Base-by-base conservation (phyloP, 495 filamentous ascomycete genomes). In the Gamarada debralockiae region DNA sequence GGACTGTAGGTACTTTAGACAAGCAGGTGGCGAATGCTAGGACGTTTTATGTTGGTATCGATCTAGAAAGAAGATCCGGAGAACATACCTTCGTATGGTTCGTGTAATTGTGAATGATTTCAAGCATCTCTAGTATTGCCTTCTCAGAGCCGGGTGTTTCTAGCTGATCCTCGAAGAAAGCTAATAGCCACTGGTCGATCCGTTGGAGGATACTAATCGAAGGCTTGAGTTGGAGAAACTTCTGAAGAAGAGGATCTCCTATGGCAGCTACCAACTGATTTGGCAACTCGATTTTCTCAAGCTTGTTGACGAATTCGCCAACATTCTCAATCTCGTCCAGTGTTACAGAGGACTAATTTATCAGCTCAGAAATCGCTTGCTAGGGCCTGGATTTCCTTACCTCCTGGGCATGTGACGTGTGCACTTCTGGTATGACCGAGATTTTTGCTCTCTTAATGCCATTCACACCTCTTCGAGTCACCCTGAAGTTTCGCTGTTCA, bases 241-340 rank as follows among this genome's bases (percentile, higher is more conserved):
- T 92, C 59, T 91, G 90, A 14, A 92, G 77, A 42, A 95, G 74
- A 5, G 80, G 81, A 65, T 95, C 87, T 3, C 77, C 80, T 15
- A 96, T 67, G 9, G 81, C 80, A 6, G 91, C 89, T 21, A 89
- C 82, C 2, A 93, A 73, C 65, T 95, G 90, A 50, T 84, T 89
- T 4, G 89, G 90, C 31, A 89, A 67, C 60, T 92, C 87, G 29
- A 96, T 83, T 56, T 77, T 83, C 53, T 95, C 90, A 7, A 95
- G 65, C 40, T 81, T 90, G 17, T 80, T 76, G 14, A 91, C 81
- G 58, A 96, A 86, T 53, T 84, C 76, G 17, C 85, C 73, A 18
- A 85, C 78, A 55, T 74, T 80, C 50, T 89, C 85, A 36, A 95
- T 77, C 56, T 93, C 90, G 61, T 95, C 91, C 6, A 95, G 66